Evolutionary conservation across 1,284 basidiomycete species (phyloP).

Genomic region (Phellopilus nigrolimitatus): DNA sequence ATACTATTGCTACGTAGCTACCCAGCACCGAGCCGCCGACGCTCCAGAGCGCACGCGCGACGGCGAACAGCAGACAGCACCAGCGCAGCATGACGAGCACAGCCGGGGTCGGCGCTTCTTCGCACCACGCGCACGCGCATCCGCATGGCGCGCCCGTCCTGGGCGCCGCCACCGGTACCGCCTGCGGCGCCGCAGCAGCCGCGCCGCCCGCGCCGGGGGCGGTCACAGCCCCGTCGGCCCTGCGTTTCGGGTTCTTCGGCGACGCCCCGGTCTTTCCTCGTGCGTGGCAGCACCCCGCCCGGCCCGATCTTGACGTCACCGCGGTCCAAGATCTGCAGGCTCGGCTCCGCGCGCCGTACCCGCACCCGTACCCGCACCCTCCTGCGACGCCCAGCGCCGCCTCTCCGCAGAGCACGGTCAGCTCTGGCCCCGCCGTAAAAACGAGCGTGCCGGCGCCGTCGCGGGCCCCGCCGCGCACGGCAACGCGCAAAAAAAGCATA

Average conservation of each 20-base stretch:
- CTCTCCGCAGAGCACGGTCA: slow-evolving; percentile 14
- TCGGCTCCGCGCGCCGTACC: background rate
- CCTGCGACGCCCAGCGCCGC: slow-evolving; percentile 2
- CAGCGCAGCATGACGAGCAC: too few species aligned
- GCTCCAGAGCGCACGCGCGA: too few species aligned
- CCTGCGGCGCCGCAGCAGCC: background rate
- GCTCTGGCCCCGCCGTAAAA: slow-evolving; percentile 5
- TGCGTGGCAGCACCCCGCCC: background rate
- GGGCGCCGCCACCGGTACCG: background rate
- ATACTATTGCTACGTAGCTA: too few species aligned
- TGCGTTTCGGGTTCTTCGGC: background rate
- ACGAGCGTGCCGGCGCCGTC: background rate
- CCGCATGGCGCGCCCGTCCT: background rate
- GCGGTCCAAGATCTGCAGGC: background rate
- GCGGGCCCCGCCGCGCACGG: background rate
- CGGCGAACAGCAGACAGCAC: too few species aligned
- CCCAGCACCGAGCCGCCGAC: too few species aligned
- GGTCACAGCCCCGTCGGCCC: background rate
- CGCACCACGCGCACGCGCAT: too few species aligned
- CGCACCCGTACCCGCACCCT: background rate
- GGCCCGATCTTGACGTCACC: background rate
- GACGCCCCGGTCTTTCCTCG: background rate
- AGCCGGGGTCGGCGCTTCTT: too few species aligned
- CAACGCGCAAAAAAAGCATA: slow-evolving; percentile 12
- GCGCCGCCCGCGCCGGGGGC: background rate